Evolutionary conservation across 73 alveolate genomes (phyloP).

Genomic region (Paramecium caudatum): DNA sequence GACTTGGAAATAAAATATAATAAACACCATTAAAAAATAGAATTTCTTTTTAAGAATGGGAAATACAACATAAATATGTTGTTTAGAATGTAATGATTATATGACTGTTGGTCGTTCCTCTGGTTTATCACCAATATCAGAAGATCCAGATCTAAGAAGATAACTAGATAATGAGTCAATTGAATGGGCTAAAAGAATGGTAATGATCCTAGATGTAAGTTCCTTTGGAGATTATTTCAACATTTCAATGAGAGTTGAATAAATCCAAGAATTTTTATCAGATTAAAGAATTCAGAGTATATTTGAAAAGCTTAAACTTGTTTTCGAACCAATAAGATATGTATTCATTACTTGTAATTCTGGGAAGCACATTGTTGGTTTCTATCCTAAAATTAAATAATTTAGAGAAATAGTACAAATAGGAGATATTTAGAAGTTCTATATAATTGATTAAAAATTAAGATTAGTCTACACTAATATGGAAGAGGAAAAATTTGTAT

Average conservation of each 20-base stretch:
- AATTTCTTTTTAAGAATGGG: slow-evolving; percentile 59
- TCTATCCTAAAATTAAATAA: slow-evolving; percentile 45
- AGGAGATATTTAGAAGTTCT: slow-evolving; percentile 30
- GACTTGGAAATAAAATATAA: slow-evolving; percentile 16
- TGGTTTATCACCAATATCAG: neutral
- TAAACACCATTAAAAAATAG: neutral
- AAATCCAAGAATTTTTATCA: slow-evolving; percentile 22
- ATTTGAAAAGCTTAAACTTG: slow-evolving; percentile 4
- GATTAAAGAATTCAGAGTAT: neutral
- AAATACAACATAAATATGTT: neutral
- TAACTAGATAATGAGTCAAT: neutral
- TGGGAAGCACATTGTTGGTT: slow-evolving; percentile 41
- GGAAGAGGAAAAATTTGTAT: slow-evolving; percentile 42
- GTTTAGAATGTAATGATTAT: slow-evolving; percentile 58
- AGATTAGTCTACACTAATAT: slow-evolving; percentile 25
- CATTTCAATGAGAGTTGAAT: neutral
- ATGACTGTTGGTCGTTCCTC: neutral
- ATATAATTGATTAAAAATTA: slow-evolving; percentile 22
- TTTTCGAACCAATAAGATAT: neutral
- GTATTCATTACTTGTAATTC: slow-evolving; percentile 44
- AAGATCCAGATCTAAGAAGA: neutral
- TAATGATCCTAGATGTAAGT: neutral
- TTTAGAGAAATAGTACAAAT: neutral
- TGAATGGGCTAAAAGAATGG: neutral
- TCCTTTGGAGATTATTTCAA: slow-evolving; percentile 46